Base-by-base conservation (phyloP, 495 filamentous ascomycete genomes). In the Cercophora newfieldiana region DNA sequence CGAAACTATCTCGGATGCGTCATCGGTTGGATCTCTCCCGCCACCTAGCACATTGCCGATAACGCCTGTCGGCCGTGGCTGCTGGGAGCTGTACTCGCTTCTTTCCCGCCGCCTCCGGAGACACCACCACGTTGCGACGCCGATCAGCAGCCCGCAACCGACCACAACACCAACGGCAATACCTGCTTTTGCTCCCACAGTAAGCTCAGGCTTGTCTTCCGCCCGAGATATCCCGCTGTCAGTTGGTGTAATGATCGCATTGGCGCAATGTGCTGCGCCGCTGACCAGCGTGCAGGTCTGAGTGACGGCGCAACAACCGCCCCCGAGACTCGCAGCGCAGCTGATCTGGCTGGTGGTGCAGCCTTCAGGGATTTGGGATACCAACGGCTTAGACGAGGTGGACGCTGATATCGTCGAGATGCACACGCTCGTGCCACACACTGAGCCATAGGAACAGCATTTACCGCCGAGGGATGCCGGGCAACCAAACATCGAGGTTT, bases 321-420 rank as follows among this genome's bases (percentile, higher is more conserved):
- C 88, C 2, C 86, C 83, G 63, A 90, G 87, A 58, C 85, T 82
- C 0, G 85, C 85, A 1, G 82, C 80, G 76, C 91, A 94, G 57
- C 86, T 76, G 64, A 91, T 90, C 75, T 90, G 92, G 7, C 89
- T 88, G 1, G 86, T 88, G 2, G 88, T 91, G 69, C 92, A 96
- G 66, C 82, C 76, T 1, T 78, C 65, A 6, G 78, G 79, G 22
- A 78, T 76, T 26, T 69, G 26, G 3, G 72, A 29, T 7, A 76
- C 72, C 18, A 74, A 8, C 1, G 68, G 37, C 16, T 51, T 44
- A 1, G 65, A 24, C 8, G 74, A 65, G 8, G 75, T 54, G 16
- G 66, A 50, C 12, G 73, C 53, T 24, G 64, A 55, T 19, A 67
- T 44, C 19, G 77, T 74, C 24, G 49, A 58, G 6, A 78, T 28